Evolutionary conservation across 192 early-diverging fungal genomes (phyloP).

Genomic region (Coemansia sp.): DNA sequence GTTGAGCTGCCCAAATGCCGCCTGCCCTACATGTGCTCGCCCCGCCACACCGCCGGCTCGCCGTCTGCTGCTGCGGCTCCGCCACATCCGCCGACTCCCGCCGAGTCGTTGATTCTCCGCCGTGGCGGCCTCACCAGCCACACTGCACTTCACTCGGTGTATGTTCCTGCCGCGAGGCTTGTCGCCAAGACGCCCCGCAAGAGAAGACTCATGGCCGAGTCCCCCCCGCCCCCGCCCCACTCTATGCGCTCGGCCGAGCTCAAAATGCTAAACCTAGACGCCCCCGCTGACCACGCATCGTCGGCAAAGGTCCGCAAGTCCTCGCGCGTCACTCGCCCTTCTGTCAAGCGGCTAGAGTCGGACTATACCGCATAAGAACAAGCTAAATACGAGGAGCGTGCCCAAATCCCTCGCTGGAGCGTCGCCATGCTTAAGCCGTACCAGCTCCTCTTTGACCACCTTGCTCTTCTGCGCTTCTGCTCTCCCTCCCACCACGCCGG

Average conservation of each 20-base stretch:
- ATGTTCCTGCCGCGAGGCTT: not conserved
- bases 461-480: no score
- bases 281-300: not conserved
- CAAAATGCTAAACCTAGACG: not conserved
- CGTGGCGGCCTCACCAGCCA: not conserved
- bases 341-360: conserved; percentile 36
- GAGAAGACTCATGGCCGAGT: not conserved
- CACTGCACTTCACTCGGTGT: not conserved
- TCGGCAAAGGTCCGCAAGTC: conserved; percentile 44
- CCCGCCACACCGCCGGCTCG: conserved; percentile 20
- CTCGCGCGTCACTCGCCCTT: conserved; percentile 39
- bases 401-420: no score
- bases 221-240: not conserved
- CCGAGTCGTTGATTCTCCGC: not conserved
- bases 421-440: no score
- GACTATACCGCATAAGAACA: conserved; percentile 22
- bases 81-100: not conserved
- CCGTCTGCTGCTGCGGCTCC: not conserved
- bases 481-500: not conserved
- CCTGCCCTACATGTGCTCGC: conserved; percentile 50
- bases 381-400: not conserved
- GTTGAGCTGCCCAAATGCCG: conserved; percentile 50
- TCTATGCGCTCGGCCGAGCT: not conserved
- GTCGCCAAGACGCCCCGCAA: conserved; percentile 3
- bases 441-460: no score